Base-by-base conservation (phyloP, 2,329 filamentous ascomycete species). In the Cladophialophora exuberans region DNA sequence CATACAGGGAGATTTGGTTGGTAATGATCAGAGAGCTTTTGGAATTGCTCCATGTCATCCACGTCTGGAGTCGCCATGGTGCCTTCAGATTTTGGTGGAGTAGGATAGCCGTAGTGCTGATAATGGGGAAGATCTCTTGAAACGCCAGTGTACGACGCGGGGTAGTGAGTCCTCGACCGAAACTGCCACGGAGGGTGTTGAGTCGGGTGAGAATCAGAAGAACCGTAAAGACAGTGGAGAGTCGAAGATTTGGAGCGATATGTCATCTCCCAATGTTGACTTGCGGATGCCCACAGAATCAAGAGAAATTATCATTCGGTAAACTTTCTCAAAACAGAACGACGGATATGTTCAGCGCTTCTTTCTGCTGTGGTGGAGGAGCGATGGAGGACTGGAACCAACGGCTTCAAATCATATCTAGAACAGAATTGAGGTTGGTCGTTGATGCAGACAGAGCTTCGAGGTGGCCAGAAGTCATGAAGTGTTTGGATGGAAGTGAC, bases 21-120 rank as follows among this genome's bases (percentile, higher is more conserved):
- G 63, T 81, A 86, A 55, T 80, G 75, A 66, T 81, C 81, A 63
- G 83, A 85, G 58, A 85, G 73, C 67, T 82, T 79, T 72, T 86
- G 83, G 68, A 85, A 75, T 53, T 82, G 76, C 62, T 83, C 81
- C 67, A 84, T 74, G 62, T 85, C 82, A 52, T 84, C 81, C 46
- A 70, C 63, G 7, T 73, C 73, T 35, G 73, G 64, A 17, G 70
- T 63, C 51, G 69, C 70, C 72, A 76, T 75, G 49, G 30, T 57
- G 28, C 43, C 53, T 44, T 52, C 48, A 35, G 48, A 56, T 41
- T 62, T 59, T 48, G 64, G 62, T 38, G 57, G 48, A 64, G 53
- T 48, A 65, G 63, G 28, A 59, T 50, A 30, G 61, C 53, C 15
- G 65, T 54, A 51, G 64, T 59, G 59, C 62, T 51, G 45, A 52